Evolutionary conservation across 176 grass and related monocot species (phyloP).

Genomic region (Carex littledalei): DNA sequence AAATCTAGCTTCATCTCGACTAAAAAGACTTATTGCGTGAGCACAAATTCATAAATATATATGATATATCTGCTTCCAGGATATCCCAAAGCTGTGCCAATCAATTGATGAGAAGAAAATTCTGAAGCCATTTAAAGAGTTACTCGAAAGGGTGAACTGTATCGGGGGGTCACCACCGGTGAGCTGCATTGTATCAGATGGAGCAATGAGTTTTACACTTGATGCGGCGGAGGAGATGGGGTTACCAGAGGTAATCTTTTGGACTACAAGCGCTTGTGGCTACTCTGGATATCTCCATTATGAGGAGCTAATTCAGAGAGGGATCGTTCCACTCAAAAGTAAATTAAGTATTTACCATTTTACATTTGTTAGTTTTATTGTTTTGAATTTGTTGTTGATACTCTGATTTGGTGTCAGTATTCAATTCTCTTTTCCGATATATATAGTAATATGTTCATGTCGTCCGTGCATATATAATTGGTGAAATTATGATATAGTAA

Average conservation of each 20-base stretch:
- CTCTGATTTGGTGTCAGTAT: not conserved
- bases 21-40: not conserved
- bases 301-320: constrained; percentile 29
- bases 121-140: constrained; percentile 21
- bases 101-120: constrained; percentile 10
- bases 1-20: not conserved
- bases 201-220: constrained; percentile 36
- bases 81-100: constrained; percentile 25
- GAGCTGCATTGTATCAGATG: constrained; percentile 43
- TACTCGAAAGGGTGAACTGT: constrained; percentile 20
- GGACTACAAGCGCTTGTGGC: constrained; percentile 33
- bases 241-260: constrained; percentile 35
- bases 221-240: constrained; percentile 35
- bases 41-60: too few species aligned
- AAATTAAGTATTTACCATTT: not conserved
- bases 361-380: not conserved
- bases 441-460: not conserved
- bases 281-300: constrained; percentile 40
- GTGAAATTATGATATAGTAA: not conserved
- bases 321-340: constrained; percentile 56
- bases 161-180: constrained; percentile 24
- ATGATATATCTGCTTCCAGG: not conserved
- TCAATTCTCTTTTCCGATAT: not conserved
- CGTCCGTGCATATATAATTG: not conserved
- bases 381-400: not conserved